Conservation (phyloP, 306 rosid species). For the Cercis canadensis region DNA sequence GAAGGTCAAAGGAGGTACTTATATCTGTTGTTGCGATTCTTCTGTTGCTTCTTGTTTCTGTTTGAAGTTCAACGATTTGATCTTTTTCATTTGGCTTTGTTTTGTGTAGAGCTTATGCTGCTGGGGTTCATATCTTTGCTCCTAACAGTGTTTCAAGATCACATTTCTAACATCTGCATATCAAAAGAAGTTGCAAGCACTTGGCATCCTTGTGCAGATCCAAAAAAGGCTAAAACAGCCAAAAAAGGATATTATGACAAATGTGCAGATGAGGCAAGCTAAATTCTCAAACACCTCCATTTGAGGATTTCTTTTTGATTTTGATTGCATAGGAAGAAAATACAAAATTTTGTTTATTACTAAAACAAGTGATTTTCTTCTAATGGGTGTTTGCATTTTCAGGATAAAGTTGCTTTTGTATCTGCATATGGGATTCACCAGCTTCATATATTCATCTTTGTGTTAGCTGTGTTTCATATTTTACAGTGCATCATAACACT, state of each 20-base stretch:
- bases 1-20: conserved; percentile 70
- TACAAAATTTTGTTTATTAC: no score
- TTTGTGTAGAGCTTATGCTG: conserved; percentile 70
- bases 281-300: background rate
- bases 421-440: conserved; percentile 70
- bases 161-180: conserved; percentile 50
- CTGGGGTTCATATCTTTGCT: conserved; percentile 75
- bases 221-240: background rate
- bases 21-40: no score
- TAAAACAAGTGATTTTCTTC: no score
- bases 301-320: background rate
- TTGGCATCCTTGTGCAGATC: conserved; percentile 64
- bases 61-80: background rate
- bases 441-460: conserved; percentile 87
- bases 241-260: conserved; percentile 38
- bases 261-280: conserved; percentile 46
- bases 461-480: conserved; percentile 46
- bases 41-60: no score
- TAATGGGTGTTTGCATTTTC: conserved; percentile 17
- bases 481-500: background rate
- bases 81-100: background rate
- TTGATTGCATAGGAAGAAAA: background rate
- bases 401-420: conserved; percentile 49
- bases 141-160: conserved; percentile 49
- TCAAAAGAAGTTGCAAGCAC: conserved; percentile 47